Percentiles rank a stretch among this genome's conserved stretches.
These are phyloP conservation scores for Penicillium simplicissimum DNA, from an alignment of 495 filamentous ascomycete genomes.

Conservation along the genomic window DNA sequence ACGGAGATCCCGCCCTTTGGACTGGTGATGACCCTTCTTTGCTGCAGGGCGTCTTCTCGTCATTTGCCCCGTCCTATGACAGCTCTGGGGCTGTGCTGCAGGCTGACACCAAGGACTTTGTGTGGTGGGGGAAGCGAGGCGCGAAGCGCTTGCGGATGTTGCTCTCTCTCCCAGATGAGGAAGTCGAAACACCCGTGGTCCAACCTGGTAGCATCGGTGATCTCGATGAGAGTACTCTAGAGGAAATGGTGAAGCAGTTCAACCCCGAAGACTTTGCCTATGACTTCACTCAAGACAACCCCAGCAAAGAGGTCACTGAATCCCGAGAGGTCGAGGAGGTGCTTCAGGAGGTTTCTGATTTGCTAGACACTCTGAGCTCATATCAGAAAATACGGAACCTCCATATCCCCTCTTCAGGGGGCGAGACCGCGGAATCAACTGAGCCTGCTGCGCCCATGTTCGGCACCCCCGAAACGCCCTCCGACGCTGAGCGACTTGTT, in stretches of 20 bases:
- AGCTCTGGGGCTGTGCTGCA: constrained; percentile 74
- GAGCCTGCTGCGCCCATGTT: constrained; percentile 32
- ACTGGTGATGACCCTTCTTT: constrained; percentile 52
- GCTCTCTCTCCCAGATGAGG: constrained; percentile 43
- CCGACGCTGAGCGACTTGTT: constrained; percentile 64
- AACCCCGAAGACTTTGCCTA: constrained; percentile 41
- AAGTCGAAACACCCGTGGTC: constrained; percentile 41
- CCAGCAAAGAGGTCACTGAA: constrained; percentile 42
- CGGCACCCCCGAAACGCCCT: constrained; percentile 52
- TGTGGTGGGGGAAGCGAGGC: constrained; percentile 89
- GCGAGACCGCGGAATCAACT: constrained; percentile 46
- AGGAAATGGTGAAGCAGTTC: constrained; percentile 53
- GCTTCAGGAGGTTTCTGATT: constrained; percentile 74
- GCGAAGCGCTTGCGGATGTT: constrained; percentile 57
- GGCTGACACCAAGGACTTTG: constrained; percentile 63
- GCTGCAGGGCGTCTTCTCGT: constrained; percentile 81
- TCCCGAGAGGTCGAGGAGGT: constrained; percentile 70
- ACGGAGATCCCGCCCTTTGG: constrained; percentile 38
- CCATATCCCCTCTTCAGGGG: constrained; percentile 39
- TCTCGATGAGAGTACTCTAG: constrained; percentile 48
- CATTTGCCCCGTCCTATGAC: constrained; percentile 82
- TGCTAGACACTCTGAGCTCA: constrained; percentile 82
- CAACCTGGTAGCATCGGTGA: constrained; percentile 47
- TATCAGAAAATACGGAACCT: constrained; percentile 82
- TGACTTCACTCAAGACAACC: constrained; percentile 42